Conservation (phyloP, 441 rosid species). For the Omphalea diandra region DNA sequence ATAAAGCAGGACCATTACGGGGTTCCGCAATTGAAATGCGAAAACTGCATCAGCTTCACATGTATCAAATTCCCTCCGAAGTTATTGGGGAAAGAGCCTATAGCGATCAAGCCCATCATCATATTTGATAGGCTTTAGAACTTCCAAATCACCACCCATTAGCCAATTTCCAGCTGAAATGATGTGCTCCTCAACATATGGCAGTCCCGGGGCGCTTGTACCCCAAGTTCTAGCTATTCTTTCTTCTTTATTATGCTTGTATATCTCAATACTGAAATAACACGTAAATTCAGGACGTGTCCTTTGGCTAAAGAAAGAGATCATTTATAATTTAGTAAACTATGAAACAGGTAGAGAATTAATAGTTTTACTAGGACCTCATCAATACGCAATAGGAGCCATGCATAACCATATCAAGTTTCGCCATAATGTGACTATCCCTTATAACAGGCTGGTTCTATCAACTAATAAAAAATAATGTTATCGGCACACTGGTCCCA, state of each 20-base stretch:
- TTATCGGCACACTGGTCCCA: neutral
- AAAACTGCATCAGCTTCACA: slow-evolving; percentile 95
- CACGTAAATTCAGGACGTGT: neutral
- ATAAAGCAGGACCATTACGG: slow-evolving; percentile 87
- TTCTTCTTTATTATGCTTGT: slow-evolving; percentile 89
- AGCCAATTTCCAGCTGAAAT: slow-evolving; percentile 83
- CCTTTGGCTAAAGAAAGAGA: slow-evolving; percentile 2
- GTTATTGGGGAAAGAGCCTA: slow-evolving; percentile 87
- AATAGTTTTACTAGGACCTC: neutral
- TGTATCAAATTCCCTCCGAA: slow-evolving; percentile 67
- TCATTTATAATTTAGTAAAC: neutral
- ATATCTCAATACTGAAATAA: slow-evolving; percentile 69
- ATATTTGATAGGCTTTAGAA: slow-evolving; percentile 64
- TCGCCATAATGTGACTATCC: neutral
- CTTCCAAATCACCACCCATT: slow-evolving; percentile 87
- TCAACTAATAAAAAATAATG: neutral
- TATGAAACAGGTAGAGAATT: too few species aligned
- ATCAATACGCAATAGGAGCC: neutral
- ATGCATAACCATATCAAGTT: slow-evolving; percentile 4
- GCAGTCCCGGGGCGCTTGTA: slow-evolving; percentile 79
- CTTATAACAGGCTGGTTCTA: neutral
- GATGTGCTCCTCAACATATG: slow-evolving; percentile 78
- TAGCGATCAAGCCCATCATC: slow-evolving; percentile 93
- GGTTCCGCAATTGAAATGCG: slow-evolving; percentile 88
- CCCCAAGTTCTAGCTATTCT: slow-evolving; percentile 95